Evolutionary conservation across 495 filamentous ascomycete species (phyloP), one percentile per base, ranked within the genome.

Genomic region (Neurospora sp.): DNA sequence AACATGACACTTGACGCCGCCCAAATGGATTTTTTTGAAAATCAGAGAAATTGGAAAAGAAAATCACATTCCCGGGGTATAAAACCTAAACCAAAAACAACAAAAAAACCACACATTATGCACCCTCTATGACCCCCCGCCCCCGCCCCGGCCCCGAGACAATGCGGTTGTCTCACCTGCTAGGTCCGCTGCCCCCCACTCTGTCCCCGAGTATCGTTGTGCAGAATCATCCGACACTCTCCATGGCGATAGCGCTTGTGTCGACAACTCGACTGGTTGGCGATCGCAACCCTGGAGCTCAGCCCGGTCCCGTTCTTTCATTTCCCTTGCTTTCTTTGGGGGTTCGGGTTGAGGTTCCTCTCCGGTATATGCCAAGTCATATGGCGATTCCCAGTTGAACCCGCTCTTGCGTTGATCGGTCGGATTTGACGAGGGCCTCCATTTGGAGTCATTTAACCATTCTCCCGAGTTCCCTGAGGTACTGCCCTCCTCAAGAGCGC

Each of bases 301-400:
- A 8, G 53, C 53, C 9, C 14, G 53, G 53, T 3, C 53, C 14
- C 14, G 6, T 9, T 65, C 53, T 7, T 18, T 9, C 53, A 65
- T 65, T 27, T 65, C 27, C 12, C 5, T 65, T 35, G 53, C 53
- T 35, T 65, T 18, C 27, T 37, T 65, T 18, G 53, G 27, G 7
- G 53, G 1, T 35, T 65, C 22, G 31, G 53, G 53, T 37, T 65
- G 27, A 65, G 53, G 10, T 7, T 65, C 53, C 7, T 65, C 35
- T 3, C 70, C 70, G 5, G 68, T 65, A 68, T 73, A 75, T 3
- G 72, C 41, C 45, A 79, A 70, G n/a, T 80, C 76, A 44, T 79
- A 65, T 2, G 79, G 78, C 38, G 79, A 76, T 44, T 81, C 79
- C 79, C 79, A 81, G 59, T 77, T 80, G 53, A 80, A 80, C 14